Conservation (phyloP, 129 eudicot species). For the Arctium lappa region DNA sequence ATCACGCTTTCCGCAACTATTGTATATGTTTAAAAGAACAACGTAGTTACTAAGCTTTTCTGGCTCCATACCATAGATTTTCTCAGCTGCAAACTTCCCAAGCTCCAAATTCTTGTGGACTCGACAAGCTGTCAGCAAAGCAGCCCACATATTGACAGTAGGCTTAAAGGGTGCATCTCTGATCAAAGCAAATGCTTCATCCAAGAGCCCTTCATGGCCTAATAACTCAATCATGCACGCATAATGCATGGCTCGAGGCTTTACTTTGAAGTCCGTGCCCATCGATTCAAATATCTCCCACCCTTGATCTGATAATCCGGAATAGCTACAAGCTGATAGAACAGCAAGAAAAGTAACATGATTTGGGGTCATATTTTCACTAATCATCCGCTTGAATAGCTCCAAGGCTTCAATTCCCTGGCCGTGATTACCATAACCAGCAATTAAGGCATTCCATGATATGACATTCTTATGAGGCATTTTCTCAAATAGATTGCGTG, state of each 20-base stretch:
- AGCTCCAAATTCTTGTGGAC: conserved; percentile 65
- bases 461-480: conserved; percentile 68
- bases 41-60: conserved; percentile 76
- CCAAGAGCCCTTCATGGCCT: conserved; percentile 83
- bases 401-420: conserved; percentile 71
- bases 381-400: conserved; percentile 58
- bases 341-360: conserved; percentile 89
- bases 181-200: conserved; percentile 78
- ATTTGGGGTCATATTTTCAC: conserved; percentile 59
- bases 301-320: conserved; percentile 68
- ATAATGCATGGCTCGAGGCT: conserved; percentile 89
- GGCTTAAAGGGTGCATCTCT: conserved; percentile 71
- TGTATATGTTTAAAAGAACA: conserved; percentile 69
- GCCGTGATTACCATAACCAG: conserved; percentile 85
- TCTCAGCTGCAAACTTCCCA: conserved; percentile 82
- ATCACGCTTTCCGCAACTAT: conserved; percentile 47
- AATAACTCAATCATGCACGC: conserved; percentile 83
- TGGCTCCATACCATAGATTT: conserved; percentile 73
- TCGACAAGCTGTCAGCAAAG: conserved; percentile 90
- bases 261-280: conserved; percentile 56
- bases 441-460: conserved; percentile 84
- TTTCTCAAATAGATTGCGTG: conserved; percentile 64
- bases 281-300: conserved; percentile 75
- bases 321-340: conserved; percentile 79
- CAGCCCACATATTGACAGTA: conserved; percentile 92